Percentiles rank a stretch among this genome's conserved stretches.
phyloP scores from a whole-genome alignment of 805 yeast genomes.

The Spathaspora sp. region DNA sequence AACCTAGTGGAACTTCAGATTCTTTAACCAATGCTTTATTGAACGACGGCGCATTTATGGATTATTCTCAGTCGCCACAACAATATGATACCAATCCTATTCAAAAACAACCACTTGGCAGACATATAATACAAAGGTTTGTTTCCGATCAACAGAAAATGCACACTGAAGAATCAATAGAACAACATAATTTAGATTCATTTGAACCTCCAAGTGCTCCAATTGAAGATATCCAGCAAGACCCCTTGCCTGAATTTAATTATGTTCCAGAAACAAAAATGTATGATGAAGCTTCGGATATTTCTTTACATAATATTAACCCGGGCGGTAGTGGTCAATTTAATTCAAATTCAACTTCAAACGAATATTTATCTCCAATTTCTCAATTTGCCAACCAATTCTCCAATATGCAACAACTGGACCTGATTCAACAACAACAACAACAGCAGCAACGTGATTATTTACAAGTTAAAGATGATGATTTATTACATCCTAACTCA shows the following conservation, averaged over 20 bases:
- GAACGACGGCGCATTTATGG: conserved; percentile 1
- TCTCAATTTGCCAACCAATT: conserved; percentile 1
- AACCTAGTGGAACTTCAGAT: neutral
- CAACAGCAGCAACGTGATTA: conserved; percentile 5
- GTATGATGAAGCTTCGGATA: conserved; percentile 1
- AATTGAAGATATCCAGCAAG: neutral
- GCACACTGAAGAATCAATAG: conserved; percentile 1
- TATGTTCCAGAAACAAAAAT: neutral
- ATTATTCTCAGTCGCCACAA: conserved; percentile 7
- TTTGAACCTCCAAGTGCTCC: neutral
- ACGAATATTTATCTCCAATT: conserved; percentile 11
- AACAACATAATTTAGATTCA: neutral
- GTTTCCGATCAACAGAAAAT: conserved; percentile 2
- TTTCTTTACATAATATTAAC: neutral
- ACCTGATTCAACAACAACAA: neutral
- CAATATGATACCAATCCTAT: neutral
- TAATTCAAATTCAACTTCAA: conserved; percentile 10
- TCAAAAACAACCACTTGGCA: neutral
- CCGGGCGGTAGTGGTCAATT: neutral
- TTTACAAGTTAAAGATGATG: conserved; percentile 4
- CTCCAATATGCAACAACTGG: neutral
- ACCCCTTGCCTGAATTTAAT: neutral
- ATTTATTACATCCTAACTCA: conserved; percentile 16
- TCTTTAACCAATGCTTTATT: neutral
- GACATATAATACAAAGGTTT: neutral